Evolutionary conservation across 2,329 filamentous ascomycete species (phyloP).

Genomic region (Fusarium protoensiforme): DNA sequence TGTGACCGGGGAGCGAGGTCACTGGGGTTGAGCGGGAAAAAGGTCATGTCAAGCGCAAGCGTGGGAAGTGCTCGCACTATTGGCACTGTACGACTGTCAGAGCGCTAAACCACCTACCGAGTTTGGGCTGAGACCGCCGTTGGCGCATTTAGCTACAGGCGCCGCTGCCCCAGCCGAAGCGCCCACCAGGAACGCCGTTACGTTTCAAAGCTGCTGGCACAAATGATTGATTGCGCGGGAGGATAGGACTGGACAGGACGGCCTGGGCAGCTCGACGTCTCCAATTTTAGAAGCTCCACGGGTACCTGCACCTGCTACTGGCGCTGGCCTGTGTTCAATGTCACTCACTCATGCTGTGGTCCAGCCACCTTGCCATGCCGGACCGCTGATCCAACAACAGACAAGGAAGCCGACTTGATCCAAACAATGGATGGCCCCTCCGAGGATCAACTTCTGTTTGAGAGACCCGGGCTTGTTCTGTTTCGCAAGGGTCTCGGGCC

Average conservation of each 20-base stretch:
- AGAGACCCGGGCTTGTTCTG: slow-evolving; percentile 9
- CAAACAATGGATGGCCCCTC: slow-evolving; percentile 2
- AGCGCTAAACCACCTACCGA: slow-evolving; percentile 7
- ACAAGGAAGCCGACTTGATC: not conserved
- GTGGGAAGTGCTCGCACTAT: not conserved
- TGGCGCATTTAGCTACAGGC: slow-evolving; percentile 29
- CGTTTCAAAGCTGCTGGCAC: slow-evolving; percentile 27
- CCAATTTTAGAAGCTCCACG: slow-evolving; percentile 21
- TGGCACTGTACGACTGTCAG: not conserved
- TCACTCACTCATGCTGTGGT: not conserved
- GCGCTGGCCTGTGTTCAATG: slow-evolving; percentile 15
- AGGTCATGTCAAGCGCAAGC: not conserved
- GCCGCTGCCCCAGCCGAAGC: slow-evolving; percentile 19
- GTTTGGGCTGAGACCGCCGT: slow-evolving; percentile 17
- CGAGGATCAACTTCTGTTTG: slow-evolving; percentile 10
- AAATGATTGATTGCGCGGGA: not conserved
- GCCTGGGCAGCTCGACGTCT: not conserved
- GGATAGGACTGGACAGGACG: not conserved
- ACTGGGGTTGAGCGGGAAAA: not conserved
- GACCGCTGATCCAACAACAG: slow-evolving; percentile 4
- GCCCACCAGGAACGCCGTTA: slow-evolving; percentile 23
- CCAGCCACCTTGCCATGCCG: not conserved
- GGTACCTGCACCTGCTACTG: slow-evolving; percentile 23
- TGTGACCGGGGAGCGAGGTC: not conserved
- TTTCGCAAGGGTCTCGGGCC: slow-evolving; percentile 23